Base-by-base conservation (phyloP, 129 eudicot species). In the Heracleum sosnowskyi region DNA sequence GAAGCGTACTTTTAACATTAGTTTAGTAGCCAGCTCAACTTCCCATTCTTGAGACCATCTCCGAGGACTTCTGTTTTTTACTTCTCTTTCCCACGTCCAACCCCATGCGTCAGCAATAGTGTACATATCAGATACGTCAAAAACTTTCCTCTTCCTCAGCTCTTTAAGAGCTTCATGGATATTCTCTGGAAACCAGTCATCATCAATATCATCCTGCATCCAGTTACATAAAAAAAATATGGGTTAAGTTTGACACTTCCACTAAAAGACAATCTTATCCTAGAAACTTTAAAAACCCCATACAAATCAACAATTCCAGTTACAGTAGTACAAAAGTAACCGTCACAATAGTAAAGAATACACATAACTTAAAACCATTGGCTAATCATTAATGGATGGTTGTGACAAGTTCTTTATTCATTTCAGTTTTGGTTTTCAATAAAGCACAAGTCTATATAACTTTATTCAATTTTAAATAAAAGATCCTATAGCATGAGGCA, bases 11-110 rank as follows among this genome's bases (percentile, higher is more conserved):
- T 91, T 91, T 8, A 77, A 77, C 98, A 91, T 95, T 72, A 95
- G 46, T 86, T 95, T 95, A 55, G 90, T 80, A 7, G 96, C 98
- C 85, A 95, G 81, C 81, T 95, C 98, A 62, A 95, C 98, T 85
- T 95, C 98, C 98, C 98, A 91, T 82, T 95, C 93, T 81, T 91
- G 98, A 29, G 97, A 91, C 98, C 98, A 95, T 62, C 92, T 89
- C 75, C 81, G 82, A 66, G 97, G 98, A 76, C 87, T 86, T 60
- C 82, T 91, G 76, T 91, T 90, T 85, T 91, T 87, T 57, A 88
- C 46, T 33, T 95, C 98, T 86, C 79, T 87, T 62, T 95, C 98
- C 98, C 98, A 95, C 66, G 93, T 91, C 98, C 98, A 95, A 40
- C 98, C 96, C 98, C 98, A 95, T 70, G 89, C 98, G 83, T 95